Evolutionary conservation across 257 asterid species (phyloP).

Genomic region (Solanum pennellii): DNA sequence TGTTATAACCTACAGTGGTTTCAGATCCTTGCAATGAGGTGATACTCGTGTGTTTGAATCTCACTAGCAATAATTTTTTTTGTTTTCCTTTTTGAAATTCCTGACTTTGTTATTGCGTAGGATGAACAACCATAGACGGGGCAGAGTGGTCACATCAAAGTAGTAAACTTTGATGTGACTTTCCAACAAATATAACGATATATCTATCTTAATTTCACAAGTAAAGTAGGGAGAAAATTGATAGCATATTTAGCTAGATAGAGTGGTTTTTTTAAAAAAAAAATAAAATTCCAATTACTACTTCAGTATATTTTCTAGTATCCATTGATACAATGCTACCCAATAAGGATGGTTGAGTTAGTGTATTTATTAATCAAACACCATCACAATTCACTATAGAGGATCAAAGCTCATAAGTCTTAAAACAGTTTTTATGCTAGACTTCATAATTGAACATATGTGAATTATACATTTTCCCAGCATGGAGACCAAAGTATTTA

Average conservation of each 20-base stretch:
- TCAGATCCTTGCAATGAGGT: not conserved
- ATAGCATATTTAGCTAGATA: not conserved
- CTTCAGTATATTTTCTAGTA: not conserved
- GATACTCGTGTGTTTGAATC: too few relatives aligned
- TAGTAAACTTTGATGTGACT: not conserved
- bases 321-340: not conserved
- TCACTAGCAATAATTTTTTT: too few relatives aligned
- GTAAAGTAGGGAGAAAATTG: too few relatives aligned
- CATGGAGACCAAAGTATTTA: not conserved
- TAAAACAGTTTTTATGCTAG: not conserved
- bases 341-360: not conserved
- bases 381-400: not conserved
- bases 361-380: not conserved
- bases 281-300: too few relatives aligned
- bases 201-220: not conserved
- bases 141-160: too few relatives aligned
- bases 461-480: not conserved
- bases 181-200: not conserved
- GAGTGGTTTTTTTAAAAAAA: too few relatives aligned
- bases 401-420: not conserved
- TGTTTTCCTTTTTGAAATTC: too few relatives aligned
- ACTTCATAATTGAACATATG: not conserved
- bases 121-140: too few relatives aligned
- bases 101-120: rapidly evolving
- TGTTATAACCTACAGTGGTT: rapidly evolving